Base-by-base conservation (phyloP, 305 asterid genomes). In the Withania somnifera region DNA sequence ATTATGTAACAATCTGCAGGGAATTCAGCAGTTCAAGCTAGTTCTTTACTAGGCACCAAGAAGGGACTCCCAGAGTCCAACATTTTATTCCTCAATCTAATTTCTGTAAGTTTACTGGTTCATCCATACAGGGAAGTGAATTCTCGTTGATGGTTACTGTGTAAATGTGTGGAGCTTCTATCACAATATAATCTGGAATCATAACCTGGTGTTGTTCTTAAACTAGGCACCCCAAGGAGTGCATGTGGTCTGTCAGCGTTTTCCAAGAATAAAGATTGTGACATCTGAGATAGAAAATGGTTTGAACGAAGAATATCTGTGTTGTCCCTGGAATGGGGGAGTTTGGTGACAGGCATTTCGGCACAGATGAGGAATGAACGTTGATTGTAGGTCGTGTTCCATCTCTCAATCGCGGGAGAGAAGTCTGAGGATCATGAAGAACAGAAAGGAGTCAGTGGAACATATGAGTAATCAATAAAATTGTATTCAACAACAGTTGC, bases 271-370 rank as follows among this genome's bases (percentile, higher is more conserved):
- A 52, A 93, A 96, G 90, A 96, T 96, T 4, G 98, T 94, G 91
- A 96, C 99, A 20, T 96, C 98, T 71, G 99, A 96, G 93, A 96
- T 96, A 45, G 98, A 96, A 88, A 84, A 53, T 1, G 98, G 98
- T 32, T 76, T 96, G 85, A 96, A 94, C 51, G 90, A 88, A 34
- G 98, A 96, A 77, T 93, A 83, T 82, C 98, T n/a, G 98, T 0
- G 98, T 96, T 32, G 89, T 94, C 84, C 99, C 98, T 24, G 99
- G 98, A 20, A 96, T 96, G 97, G 98, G 99, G 32, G 99, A 95
- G 87, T 95, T 95, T 54, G 99, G 99, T 6, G 99, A 95, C 82
- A 86, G 99, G 38, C 94, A 94, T 81, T 94, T 94, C 58, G 98
- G 99, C 78, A 94, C 99, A 32, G 99, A 94, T 67, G 94, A 93